Evolutionary conservation across 352 stramenopile genomes (phyloP).

Genomic region (Phytopythium cucurbitacearum): DNA sequence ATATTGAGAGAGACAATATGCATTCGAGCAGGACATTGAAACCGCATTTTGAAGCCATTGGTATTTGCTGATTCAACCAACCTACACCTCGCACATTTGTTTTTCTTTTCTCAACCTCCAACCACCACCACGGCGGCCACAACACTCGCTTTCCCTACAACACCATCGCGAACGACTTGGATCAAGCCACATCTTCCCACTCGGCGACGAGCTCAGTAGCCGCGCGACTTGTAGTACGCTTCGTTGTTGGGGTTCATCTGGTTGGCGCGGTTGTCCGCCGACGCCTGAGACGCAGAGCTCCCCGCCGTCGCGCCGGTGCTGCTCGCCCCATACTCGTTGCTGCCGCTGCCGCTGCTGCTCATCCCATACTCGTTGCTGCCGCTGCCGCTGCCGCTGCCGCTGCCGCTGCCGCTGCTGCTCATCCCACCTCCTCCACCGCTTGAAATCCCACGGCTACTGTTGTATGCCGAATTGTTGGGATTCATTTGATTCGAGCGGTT

Average conservation of each 20-base stretch:
- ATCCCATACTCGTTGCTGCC: background rate
- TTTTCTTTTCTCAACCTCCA: too few species aligned
- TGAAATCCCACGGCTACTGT: slow-evolving; percentile 6
- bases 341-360: too few species aligned
- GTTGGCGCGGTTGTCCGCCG: slow-evolving; percentile 9
- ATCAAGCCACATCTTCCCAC: background rate
- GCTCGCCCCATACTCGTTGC: background rate
- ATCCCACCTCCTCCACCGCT: background rate
- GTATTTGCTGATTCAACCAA: too few species aligned
- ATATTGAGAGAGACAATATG: too few species aligned
- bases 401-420: too few species aligned
- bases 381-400: background rate
- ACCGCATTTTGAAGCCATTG: too few species aligned
- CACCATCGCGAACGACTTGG: too few species aligned
- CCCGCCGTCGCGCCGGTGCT: background rate
- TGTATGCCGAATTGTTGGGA: slow-evolving; percentile 31
- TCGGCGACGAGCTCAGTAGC: background rate
- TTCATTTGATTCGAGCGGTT: slow-evolving; percentile 38
- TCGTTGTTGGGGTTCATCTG: slow-evolving; percentile 15
- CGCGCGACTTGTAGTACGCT: slow-evolving; percentile 8
- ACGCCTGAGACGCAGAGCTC: slow-evolving; percentile 2
- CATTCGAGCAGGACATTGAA: too few species aligned
- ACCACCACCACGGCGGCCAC: too few species aligned
- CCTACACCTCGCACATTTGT: too few species aligned
- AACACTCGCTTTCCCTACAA: too few species aligned